Conservation (phyloP, 768 basidiomycete species). For the Boletus pseudo-olivaceus region DNA sequence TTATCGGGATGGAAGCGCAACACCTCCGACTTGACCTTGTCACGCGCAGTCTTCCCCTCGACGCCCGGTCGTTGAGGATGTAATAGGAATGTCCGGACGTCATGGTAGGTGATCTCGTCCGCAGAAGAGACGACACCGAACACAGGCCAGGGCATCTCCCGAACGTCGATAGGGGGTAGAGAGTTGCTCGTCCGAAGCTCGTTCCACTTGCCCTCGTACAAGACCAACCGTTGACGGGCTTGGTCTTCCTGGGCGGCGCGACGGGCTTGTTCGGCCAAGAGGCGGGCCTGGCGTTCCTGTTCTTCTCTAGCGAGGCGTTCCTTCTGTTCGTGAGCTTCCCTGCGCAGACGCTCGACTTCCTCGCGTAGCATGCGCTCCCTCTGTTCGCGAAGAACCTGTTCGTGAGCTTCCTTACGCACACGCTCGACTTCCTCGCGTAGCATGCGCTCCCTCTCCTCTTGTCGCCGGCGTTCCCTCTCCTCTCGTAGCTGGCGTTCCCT, state of each 20-base stretch:
- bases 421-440: conserved; percentile 18
- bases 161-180: conserved; percentile 23
- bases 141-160: conserved; percentile 45
- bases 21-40: conserved; percentile 42
- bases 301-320: conserved; percentile 20
- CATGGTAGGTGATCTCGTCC: conserved; percentile 35
- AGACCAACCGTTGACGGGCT: conserved; percentile 9
- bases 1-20: conserved; percentile 58
- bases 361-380: conserved; percentile 17
- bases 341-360: conserved; percentile 11
- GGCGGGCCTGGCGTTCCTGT: conserved; percentile 18
- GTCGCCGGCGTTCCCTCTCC: conserved; percentile 12
- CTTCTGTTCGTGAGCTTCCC: conserved; percentile 2
- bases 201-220: conserved; percentile 39
- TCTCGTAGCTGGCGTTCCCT: conserved; percentile 4
- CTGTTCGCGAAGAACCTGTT: conserved; percentile 7
- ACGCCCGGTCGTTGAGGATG: conserved; percentile 31
- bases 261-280: conserved; percentile 19
- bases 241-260: conserved; percentile 7
- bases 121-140: conserved; percentile 20
- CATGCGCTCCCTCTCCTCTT: conserved; percentile 3
- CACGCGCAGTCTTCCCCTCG: conserved; percentile 32
- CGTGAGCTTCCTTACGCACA: conserved; percentile 2
- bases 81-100: conserved; percentile 39
- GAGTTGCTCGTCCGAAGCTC: conserved; percentile 26